phyloP scores from a whole-genome alignment of 2,329 filamentous ascomycete species.

The Keithomyces neogunnii region DNA sequence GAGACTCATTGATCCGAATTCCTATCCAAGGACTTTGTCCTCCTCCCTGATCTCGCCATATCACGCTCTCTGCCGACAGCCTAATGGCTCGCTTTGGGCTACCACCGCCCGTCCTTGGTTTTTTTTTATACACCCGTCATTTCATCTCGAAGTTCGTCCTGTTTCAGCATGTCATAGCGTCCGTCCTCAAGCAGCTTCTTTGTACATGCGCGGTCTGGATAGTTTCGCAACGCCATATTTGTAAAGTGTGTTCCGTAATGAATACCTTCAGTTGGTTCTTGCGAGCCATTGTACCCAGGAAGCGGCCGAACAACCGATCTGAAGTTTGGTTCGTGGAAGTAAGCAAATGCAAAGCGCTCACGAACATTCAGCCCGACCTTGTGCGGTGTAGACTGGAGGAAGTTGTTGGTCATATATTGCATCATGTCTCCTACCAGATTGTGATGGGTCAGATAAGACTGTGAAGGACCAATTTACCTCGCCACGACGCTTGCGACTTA shows the following conservation, averaged over 20 bases:
- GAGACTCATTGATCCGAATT: too few species aligned
- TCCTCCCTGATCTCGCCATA: too few species aligned
- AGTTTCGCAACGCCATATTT: conserved; percentile 42
- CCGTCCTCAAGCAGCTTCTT: conserved; percentile 23
- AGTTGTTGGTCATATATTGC: conserved; percentile 39
- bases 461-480: not conserved
- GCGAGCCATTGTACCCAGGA: conserved; percentile 24
- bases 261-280: conserved; percentile 27
- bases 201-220: conserved; percentile 37
- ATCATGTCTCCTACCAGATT: conserved; percentile 36
- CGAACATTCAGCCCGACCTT: conserved; percentile 40
- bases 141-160: conserved; percentile 16
- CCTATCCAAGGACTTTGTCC: too few species aligned
- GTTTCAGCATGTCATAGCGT: conserved; percentile 13
- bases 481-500: conserved; percentile 10
- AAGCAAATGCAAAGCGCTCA: conserved; percentile 40
- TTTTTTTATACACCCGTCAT: not conserved
- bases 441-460: not conserved
- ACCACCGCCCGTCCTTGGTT: not conserved
- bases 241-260: conserved; percentile 45
- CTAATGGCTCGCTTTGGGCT: too few species aligned
- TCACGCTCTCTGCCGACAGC: too few species aligned
- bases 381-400: conserved; percentile 38
- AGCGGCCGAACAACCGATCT: conserved; percentile 34
- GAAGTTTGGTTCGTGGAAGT: conserved; percentile 44